Percentiles rank a stretch among this genome's conserved stretches.
Evolutionary conservation across 345 rosid species (phyloP).

Genomic region (Aquilaria sinensis): DNA sequence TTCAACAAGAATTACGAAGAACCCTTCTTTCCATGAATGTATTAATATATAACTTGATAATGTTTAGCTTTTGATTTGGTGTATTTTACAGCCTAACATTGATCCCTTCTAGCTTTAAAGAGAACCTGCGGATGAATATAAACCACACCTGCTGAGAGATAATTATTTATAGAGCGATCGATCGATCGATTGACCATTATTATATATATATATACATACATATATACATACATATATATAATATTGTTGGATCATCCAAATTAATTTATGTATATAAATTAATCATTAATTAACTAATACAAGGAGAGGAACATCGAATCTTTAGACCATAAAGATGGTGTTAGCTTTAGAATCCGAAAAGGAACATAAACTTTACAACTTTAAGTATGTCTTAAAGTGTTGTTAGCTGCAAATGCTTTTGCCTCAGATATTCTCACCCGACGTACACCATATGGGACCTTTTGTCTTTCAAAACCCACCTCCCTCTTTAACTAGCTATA

Average conservation of each 20-base stretch:
- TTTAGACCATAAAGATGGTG: slow-evolving; percentile 22
- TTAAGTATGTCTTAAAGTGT: slow-evolving; percentile 7
- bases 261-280: no score
- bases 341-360: slow-evolving; percentile 26
- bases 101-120: not conserved
- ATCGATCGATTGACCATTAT: no score
- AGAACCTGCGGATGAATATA: no score
- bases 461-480: not conserved
- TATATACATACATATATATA: no score
- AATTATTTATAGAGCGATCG: no score
- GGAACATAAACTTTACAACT: slow-evolving; percentile 17
- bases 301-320: slow-evolving; percentile 23
- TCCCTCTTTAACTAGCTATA: not conserved
- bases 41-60: not conserved
- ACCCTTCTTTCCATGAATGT: slow-evolving; percentile 11
- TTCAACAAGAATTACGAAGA: not conserved
- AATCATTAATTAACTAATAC: not conserved
- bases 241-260: no score
- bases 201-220: no score
- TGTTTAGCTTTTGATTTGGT: not conserved
- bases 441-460: slow-evolving; percentile 9
- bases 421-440: slow-evolving; percentile 5
- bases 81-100: no score
- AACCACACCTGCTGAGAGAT: no score
- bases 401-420: slow-evolving; percentile 2